Evolutionary conservation across 2,329 filamentous ascomycete species (phyloP).

Genomic region (Fusarium anguioides): DNA sequence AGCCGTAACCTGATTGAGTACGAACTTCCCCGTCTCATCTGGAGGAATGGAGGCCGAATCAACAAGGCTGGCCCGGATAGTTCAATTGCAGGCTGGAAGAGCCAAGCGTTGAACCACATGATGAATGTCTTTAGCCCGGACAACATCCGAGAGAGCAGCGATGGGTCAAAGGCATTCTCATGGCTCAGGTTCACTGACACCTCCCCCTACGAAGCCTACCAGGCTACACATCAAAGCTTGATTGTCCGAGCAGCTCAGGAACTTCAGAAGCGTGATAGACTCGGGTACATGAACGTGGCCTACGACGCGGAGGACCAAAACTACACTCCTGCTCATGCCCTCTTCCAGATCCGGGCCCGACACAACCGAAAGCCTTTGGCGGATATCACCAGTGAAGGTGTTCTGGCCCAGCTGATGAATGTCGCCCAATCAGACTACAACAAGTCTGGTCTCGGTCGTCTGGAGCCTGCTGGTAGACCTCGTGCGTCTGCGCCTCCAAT

Average conservation of each 20-base stretch:
- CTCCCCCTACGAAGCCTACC: conserved; percentile 78
- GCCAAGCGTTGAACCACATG: conserved; percentile 79
- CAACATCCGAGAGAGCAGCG: conserved; percentile 74
- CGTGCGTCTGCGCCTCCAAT: conserved; percentile 86
- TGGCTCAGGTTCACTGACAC: conserved; percentile 89
- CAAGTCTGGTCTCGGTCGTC: conserved; percentile 76
- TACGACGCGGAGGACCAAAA: conserved; percentile 73
- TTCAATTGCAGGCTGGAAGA: conserved; percentile 79
- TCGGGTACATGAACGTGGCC: conserved; percentile 73
- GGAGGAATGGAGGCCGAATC: conserved; percentile 81
- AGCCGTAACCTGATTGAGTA: conserved; percentile 89
- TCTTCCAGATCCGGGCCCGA: conserved; percentile 83
- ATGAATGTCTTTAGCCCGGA: conserved; percentile 93
- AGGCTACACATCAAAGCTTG: conserved; percentile 74
- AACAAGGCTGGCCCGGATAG: conserved; percentile 80
- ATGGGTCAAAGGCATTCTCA: conserved; percentile 77
- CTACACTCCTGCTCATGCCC: conserved; percentile 77
- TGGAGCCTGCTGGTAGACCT: conserved; percentile 86
- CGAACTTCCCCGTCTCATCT: conserved; percentile 82
- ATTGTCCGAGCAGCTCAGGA: conserved; percentile 79
- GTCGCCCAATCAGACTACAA: conserved; percentile 75
- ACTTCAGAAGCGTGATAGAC: conserved; percentile 64
- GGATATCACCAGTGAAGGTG: conserved; percentile 76
- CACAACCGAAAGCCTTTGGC: conserved; percentile 74
- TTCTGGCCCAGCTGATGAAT: conserved; percentile 81